Percentiles rank a stretch among this genome's conserved stretches.
Conservation (phyloP, 371 early-diverging fungal genomes). For the Lichtheimia ramosa region DNA sequence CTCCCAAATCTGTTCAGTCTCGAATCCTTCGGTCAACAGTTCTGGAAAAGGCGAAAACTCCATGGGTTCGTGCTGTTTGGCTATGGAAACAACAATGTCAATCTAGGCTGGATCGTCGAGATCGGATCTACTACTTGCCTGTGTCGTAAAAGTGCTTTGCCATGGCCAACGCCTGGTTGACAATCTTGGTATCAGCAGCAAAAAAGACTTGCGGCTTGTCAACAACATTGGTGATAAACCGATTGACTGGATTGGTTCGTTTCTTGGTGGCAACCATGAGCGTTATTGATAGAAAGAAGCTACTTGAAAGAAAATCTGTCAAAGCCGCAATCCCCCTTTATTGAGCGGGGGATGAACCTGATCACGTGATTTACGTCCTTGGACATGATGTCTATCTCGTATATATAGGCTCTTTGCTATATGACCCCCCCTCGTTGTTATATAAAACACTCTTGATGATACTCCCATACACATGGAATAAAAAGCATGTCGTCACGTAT, state of each 20-base stretch:
- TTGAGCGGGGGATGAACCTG: too few species aligned
- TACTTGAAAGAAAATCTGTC: too few species aligned
- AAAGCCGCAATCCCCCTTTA: too few species aligned
- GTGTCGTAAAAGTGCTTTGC: constrained; percentile 59
- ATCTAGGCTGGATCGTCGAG: neutral
- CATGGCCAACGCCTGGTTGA: constrained; percentile 32
- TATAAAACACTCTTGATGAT: too few species aligned
- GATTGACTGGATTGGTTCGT: constrained; percentile 1
- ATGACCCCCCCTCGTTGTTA: too few species aligned
- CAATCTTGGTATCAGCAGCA: constrained; percentile 33
- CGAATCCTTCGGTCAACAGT: constrained; percentile 77
- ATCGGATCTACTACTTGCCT: constrained; percentile 30
- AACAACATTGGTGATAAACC: constrained; percentile 39
- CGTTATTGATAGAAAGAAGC: too few species aligned
- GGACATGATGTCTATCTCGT: too few species aligned
- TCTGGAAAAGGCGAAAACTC: constrained; percentile 57
- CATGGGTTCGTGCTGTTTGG: constrained; percentile 45
- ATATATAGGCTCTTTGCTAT: too few species aligned
- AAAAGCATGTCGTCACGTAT: too few species aligned
- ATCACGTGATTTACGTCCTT: too few species aligned
- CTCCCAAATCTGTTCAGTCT: constrained; percentile 92
- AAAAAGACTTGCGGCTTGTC: constrained; percentile 56
- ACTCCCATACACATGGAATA: too few species aligned
- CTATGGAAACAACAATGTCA: constrained; percentile 20
- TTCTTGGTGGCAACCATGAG: neutral